A percentile compares a stretch with the other conserved stretches of the same genome.
phyloP scores from a whole-genome alignment of 2,329 filamentous ascomycete species.

The Boeremia exigua region DNA sequence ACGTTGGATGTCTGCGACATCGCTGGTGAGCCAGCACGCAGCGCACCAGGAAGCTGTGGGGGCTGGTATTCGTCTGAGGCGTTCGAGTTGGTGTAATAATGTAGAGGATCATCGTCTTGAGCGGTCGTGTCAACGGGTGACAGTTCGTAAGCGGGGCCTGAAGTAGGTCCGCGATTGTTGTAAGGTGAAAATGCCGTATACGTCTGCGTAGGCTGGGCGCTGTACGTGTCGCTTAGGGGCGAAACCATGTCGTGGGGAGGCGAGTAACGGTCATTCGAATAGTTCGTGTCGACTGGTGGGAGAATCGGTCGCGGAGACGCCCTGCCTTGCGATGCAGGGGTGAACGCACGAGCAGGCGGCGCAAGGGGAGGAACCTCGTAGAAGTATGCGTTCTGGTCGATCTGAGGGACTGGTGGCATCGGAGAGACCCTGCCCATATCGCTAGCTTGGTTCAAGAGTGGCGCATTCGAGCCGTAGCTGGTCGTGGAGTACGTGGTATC shows the following conservation, averaged over 20 bases:
- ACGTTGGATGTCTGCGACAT: slow-evolving; percentile 27
- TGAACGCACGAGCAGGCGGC: slow-evolving; percentile 34
- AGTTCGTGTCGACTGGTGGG: slow-evolving; percentile 41
- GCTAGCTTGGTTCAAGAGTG: slow-evolving; percentile 65
- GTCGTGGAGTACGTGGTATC: slow-evolving; percentile 58
- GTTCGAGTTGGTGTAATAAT: slow-evolving; percentile 31
- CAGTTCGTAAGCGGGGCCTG: slow-evolving; percentile 41
- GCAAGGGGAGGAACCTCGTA: slow-evolving; percentile 30
- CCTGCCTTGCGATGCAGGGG: slow-evolving; percentile 40
- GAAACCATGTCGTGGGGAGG: slow-evolving; percentile 34
- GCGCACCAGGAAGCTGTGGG: slow-evolving; percentile 32
- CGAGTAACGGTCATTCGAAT: slow-evolving; percentile 28
- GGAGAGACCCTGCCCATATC: slow-evolving; percentile 60
- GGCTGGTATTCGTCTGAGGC: slow-evolving; percentile 29
- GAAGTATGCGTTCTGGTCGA: slow-evolving; percentile 41
- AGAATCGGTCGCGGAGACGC: slow-evolving; percentile 36
- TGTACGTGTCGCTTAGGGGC: slow-evolving; percentile 26
- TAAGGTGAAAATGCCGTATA: slow-evolving; percentile 43
- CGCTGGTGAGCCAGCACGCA: slow-evolving; percentile 41
- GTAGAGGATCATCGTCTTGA: slow-evolving; percentile 22
- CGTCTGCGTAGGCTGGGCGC: slow-evolving; percentile 22
- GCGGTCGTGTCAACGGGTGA: slow-evolving; percentile 42
- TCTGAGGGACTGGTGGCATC: slow-evolving; percentile 37
- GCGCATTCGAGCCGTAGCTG: slow-evolving; percentile 70
- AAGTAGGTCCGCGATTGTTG: slow-evolving; percentile 32